Base-by-base conservation (phyloP, 2,329 filamentous ascomycete genomes). In the Didymella glomerata region DNA sequence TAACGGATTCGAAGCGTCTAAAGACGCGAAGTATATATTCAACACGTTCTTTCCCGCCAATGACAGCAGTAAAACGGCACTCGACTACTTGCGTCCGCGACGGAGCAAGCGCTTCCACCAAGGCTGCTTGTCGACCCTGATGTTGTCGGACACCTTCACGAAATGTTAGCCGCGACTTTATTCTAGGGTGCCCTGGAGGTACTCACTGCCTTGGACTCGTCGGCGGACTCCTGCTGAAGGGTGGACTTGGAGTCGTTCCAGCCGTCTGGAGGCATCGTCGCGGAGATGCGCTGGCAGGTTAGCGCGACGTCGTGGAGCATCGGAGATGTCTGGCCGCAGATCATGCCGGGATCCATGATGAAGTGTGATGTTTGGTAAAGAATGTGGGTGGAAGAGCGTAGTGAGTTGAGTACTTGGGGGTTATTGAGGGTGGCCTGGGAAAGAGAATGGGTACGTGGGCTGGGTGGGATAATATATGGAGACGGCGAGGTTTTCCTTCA, bases 221-320 rank as follows among this genome's bases (percentile, higher is more conserved):
- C n/a, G 30, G 4, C 27, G 5, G 24, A 4, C 16, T 53, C 41
- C 20, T 16, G 42, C 32, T 46, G 24, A 4, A 47, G 24, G 11
- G 50, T 46, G 13, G 18, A 38, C 3, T 16, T 24, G 24, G 32
- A n/a, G 20, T 38, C 4, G 20, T 62, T 53, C 65, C 62, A 70
- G 10, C 47, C 49, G 27, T 70, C 63, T 10, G 64, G 65, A n/a
- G 62, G 65, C 9, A 71, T 48, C 18, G n/a, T 55, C 1, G 56
- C 61, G 1, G 64, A 66, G 2, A 69, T 49, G 1, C 53, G 50
- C 45, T 66, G 63, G 20, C 49, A 52, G 22, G 65, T 57, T 7
- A 16, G 42, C n/a, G 24, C 30, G 4, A 28, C n/a, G 18, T 45
- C 28, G 22, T 38, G 9, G 4, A 46, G 49, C 40, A 36, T 46